Base-by-base conservation (phyloP, 768 basidiomycete genomes). In the Boletellus ananas region DNA sequence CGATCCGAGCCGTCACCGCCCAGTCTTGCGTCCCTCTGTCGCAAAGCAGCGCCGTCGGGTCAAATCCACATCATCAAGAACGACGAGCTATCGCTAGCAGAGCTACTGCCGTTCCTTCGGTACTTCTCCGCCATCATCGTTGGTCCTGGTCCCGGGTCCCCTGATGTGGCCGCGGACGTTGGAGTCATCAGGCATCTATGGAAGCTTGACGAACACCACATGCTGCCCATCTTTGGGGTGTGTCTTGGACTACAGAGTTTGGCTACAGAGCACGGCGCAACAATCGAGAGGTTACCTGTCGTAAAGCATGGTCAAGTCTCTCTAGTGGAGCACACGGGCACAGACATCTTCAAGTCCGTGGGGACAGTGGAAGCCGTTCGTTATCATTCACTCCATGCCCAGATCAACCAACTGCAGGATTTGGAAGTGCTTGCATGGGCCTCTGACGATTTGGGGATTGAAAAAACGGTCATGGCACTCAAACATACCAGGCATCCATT, bases 271-370 rank as follows among this genome's bases (percentile, higher is more conserved):
- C 77, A 73, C 58, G 88, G 86, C 16, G 89, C 81, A 4, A 61
- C 55, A 13, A 64, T 91, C n/a, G 70, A 75, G 52, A 74, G 81
- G 51, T 69, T 91, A 39, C 59, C 73, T 16, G 73, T 79, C 39
- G 88, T 90, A n/a, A 90, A 90, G 61, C 87, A 90, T 58, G 87
- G 88, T 7, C 87, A 86, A 57, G 74, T 87, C 45, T 90, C 87
- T 7, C 57, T 63, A 39, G 75, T 93, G 20, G 60, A 76, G 16
- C 88, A 92, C 62, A 60, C 58, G 4, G 79, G 79, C 10, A 70
- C 62, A 12, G 83, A 82, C 37, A 66, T 92, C 18, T 92, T 90
- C 59, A 62, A 79, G 44, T 79, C 72, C 3, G 74, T 85, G 6
- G 75, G 72, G 5, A 47, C 70, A 11, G 75, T 83, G 18, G 65